Evolutionary conservation across 176 grass and related monocot species (phyloP), one percentile per base, ranked within the genome.

Genomic region (Olyra latifolia): DNA sequence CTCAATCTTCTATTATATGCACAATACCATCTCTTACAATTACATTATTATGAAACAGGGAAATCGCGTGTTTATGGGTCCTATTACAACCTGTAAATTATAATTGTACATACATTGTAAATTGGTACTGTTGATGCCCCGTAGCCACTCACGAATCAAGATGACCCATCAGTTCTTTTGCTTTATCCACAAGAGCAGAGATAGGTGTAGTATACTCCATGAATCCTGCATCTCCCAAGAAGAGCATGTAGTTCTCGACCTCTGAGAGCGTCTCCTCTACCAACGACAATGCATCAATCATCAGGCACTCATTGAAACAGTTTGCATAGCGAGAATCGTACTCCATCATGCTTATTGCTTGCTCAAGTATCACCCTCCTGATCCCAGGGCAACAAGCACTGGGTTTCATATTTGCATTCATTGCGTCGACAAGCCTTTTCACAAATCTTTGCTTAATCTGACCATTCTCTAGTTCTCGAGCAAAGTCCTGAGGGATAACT

Each of bases 321-420:
- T 41, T 3, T 7, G 46, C 19, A 79, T 41, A 54, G 8, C 0
- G 46, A 54, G 14, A 53, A 66, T 40, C 66, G 62, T 1, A 66
- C 76, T 66, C 61, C 29, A 47, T 10, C 75, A 62, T 45, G 41
- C 61, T 13, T 30, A 76, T 76, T 14, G 25, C 16, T n/a, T 76
- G 57, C 56, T 76, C 56, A 62, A 76, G 41, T 76, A 76, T 76
- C 9, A 76, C 55, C 56, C 74, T 76, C 7, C 74, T 11, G 74
- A 76, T 62, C 56, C 74, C 57, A n/a, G 74, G 74, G 58, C 25
- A 30, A 22, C 62, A 0, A 48, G 5, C 41, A 15, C 42, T 35
- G 17, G 57, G 57, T 45, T 46, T 12, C 0, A 0, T 22, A 2
- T 78, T 52, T 78, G 44, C 45, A 52, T 66, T 78, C 20, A 52